A percentile compares a stretch with the other conserved stretches of the same genome.
Evolutionary conservation across 495 filamentous ascomycete genomes (phyloP).

Genomic region (Xylaria longipes): DNA sequence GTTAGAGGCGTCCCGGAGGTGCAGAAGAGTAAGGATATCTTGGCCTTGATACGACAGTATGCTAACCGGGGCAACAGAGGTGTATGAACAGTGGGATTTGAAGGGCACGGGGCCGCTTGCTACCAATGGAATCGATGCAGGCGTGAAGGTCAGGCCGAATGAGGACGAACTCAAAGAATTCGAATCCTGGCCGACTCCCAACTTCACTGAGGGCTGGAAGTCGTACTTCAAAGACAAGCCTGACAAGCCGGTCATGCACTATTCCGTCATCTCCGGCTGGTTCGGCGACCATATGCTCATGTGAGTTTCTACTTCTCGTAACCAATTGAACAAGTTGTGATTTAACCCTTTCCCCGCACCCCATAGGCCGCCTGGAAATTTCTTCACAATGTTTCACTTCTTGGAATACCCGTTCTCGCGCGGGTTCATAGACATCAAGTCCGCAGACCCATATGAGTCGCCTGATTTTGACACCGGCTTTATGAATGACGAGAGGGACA

Average conservation of each 20-base stretch:
- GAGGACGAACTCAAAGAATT: conserved; percentile 72
- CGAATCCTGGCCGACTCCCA: conserved; percentile 67
- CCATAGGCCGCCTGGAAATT: conserved; percentile 69
- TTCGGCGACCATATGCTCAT: conserved; percentile 75
- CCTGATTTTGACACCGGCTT: conserved; percentile 86
- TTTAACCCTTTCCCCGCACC: conserved; percentile 3
- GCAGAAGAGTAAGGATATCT: conserved; percentile 57
- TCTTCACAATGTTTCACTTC: conserved; percentile 91
- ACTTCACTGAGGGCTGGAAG: conserved; percentile 75
- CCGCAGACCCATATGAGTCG: conserved; percentile 71
- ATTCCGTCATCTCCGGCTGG: conserved; percentile 71
- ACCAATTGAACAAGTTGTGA: neutral
- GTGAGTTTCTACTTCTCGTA: conserved; percentile 30
- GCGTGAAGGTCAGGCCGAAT: conserved; percentile 79
- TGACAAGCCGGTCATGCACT: conserved; percentile 88
- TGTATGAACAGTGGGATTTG: conserved; percentile 77
- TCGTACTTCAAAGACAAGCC: conserved; percentile 85
- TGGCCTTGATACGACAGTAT: neutral
- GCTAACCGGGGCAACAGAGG: conserved; percentile 39
- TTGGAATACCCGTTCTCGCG: conserved; percentile 83
- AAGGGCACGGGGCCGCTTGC: conserved; percentile 81
- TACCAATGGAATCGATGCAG: conserved; percentile 87
- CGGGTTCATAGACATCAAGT: conserved; percentile 74
- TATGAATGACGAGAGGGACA: conserved; percentile 85
- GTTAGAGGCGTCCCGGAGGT: conserved; percentile 73